Evolutionary conservation across 2,329 filamentous ascomycete species (phyloP).

Genomic region (Delphinella strobiligena): DNA sequence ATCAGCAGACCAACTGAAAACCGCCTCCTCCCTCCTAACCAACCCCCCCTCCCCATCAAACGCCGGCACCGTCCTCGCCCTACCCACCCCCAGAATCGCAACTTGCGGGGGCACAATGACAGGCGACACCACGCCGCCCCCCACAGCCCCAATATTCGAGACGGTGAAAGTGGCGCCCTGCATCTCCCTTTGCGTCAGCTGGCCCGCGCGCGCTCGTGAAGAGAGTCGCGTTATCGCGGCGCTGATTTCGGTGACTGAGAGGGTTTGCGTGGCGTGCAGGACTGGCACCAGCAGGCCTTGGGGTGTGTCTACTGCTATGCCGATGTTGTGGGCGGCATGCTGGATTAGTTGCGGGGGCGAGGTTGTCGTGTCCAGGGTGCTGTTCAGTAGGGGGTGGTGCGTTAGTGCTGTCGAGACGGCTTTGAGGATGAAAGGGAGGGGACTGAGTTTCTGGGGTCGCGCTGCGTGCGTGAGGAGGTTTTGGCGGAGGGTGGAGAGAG

Average conservation of each 20-base stretch:
- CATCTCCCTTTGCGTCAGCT: constrained; percentile 63
- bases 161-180: constrained; percentile 85
- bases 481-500: constrained; percentile 34
- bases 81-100: constrained; percentile 80
- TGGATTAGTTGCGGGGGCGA: constrained; percentile 63
- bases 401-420: constrained; percentile 76
- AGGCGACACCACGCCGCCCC: constrained; percentile 81
- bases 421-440: constrained; percentile 91
- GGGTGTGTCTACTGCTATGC: constrained; percentile 89
- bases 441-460: constrained; percentile 61
- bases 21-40: constrained; percentile 65
- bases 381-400: constrained; percentile 77
- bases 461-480: no score
- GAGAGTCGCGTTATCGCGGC: constrained; percentile 65
- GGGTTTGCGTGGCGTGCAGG: constrained; percentile 66
- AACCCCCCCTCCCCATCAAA: constrained; percentile 46
- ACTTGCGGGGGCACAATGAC: constrained; percentile 87
- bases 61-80: constrained; percentile 66
- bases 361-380: constrained; percentile 57
- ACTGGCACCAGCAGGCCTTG: constrained; percentile 83
- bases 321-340: constrained; percentile 84
- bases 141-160: constrained; percentile 92
- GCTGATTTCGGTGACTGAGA: constrained; percentile 68
- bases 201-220: constrained; percentile 58
- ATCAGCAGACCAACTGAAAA: constrained; percentile 94